phyloP scores from a whole-genome alignment of 768 basidiomycete species.

The Mrakia gelida region DNA sequence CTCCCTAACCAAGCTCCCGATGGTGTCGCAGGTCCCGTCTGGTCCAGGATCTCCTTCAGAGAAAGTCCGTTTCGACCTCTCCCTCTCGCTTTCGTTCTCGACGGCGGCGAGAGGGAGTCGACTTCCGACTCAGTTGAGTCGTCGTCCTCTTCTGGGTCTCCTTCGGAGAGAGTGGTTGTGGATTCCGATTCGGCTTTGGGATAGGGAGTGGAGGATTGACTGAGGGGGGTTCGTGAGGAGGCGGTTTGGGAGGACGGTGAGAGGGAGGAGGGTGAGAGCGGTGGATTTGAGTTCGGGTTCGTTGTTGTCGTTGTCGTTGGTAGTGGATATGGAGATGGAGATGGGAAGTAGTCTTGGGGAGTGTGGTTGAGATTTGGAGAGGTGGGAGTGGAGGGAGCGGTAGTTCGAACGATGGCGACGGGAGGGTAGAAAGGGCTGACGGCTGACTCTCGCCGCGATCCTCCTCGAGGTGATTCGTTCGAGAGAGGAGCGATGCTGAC shows the following conservation, averaged over 20 bases:
- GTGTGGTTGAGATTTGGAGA: neutral
- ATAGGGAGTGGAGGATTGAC: neutral
- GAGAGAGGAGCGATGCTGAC: neutral
- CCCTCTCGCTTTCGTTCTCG: neutral
- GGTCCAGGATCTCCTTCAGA: slow-evolving; percentile 7
- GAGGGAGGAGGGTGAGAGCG: neutral
- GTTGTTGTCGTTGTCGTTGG: neutral
- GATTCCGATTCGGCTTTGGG: neutral
- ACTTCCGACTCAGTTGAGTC: slow-evolving; percentile 19
- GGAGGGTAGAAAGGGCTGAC: neutral
- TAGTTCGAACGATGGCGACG: neutral
- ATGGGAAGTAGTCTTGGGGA: neutral
- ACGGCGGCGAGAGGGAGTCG: slow-evolving; percentile 29
- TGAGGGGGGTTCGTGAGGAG: neutral
- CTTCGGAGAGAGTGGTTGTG: neutral
- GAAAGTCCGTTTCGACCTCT: neutral
- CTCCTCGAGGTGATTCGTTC: neutral
- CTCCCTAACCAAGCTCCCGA: neutral
- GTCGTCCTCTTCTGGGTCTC: neutral
- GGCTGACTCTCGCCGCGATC: neutral
- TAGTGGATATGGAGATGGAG: neutral
- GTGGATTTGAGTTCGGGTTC: neutral
- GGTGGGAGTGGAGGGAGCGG: neutral
- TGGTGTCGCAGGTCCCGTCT: neutral
- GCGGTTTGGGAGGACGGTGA: neutral